These are phyloP conservation scores for Houttuynia cordata DNA, from an alignment of 164 flowering plant genomes.

Conservation along the genomic window DNA sequence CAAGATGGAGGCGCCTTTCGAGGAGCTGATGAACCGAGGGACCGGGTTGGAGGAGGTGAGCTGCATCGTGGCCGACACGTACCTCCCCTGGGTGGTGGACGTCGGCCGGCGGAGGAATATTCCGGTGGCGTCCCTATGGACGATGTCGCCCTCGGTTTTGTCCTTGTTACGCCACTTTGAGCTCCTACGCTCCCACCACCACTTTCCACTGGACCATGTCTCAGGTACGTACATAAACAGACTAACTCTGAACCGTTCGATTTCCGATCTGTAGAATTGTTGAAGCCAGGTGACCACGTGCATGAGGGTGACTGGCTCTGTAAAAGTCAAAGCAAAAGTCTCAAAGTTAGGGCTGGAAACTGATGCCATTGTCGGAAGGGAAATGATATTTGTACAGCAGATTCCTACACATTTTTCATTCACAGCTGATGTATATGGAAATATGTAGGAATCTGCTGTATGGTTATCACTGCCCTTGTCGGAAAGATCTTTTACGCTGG, in stretches of 20 bases:
- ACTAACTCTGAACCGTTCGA: too few species aligned
- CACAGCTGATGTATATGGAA: too few species aligned
- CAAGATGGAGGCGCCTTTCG: conserved; percentile 47
- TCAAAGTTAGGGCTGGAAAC: too few species aligned
- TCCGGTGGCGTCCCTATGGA: conserved; percentile 41
- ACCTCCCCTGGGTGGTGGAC: conserved; percentile 30
- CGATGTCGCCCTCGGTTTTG: conserved; percentile 40
- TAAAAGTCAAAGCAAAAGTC: too few species aligned
- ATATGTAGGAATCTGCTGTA: too few species aligned
- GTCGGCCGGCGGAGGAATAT: conserved; percentile 37
- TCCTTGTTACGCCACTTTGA: conserved; percentile 26
- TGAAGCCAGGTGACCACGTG: too few species aligned
- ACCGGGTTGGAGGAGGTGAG: conserved; percentile 13
- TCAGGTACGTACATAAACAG: neutral
- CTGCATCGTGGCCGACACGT: conserved; percentile 35
- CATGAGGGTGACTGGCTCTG: too few species aligned
- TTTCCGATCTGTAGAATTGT: neutral
- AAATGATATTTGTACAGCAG: too few species aligned
- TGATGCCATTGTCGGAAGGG: too few species aligned
- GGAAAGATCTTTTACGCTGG: too few species aligned
- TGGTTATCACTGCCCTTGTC: too few species aligned
- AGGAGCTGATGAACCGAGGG: conserved; percentile 34
- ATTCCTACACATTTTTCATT: too few species aligned
- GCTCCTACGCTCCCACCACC: conserved; percentile 21
- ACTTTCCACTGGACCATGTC: conserved; percentile 12